Evolutionary conservation across 148 eudicot species (phyloP).

Genomic region (Rhododendron kiyosumense): DNA sequence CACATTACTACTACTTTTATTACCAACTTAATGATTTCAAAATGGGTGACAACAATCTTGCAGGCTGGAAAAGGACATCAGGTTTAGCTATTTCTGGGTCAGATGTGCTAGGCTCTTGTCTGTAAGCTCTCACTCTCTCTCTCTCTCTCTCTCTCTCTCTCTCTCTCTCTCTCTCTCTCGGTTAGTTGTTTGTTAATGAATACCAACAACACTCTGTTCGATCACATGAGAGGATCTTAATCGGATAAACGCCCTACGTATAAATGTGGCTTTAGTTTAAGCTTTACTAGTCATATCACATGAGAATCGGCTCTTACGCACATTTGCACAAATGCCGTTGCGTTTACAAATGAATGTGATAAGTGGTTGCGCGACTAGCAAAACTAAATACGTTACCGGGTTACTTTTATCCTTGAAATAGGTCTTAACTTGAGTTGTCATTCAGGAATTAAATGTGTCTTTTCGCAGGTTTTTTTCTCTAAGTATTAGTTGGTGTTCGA

Average conservation of each 20-base stretch:
- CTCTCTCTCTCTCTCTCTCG: too few species aligned
- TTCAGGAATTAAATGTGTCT: too few species aligned
- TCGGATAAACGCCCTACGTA: too few species aligned
- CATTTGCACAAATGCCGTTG: neutral
- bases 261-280: neutral
- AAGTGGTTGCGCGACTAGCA: too few species aligned
- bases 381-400: neutral
- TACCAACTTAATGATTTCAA: neutral
- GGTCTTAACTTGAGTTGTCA: too few species aligned
- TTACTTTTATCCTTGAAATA: too few species aligned
- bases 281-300: neutral
- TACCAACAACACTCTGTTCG: too few species aligned
- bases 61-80: slow-evolving; percentile 93
- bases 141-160: too few species aligned
- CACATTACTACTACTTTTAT: neutral
- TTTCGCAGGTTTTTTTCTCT: too few species aligned
- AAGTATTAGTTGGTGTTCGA: neutral
- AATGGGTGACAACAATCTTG: slow-evolving; percentile 3
- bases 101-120: slow-evolving; percentile 71
- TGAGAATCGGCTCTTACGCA: neutral
- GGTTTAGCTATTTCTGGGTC: slow-evolving; percentile 85
- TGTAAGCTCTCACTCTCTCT: slow-evolving; percentile 36
- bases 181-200: too few species aligned
- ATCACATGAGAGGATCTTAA: too few species aligned
- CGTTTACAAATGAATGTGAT: too few species aligned